Conservation (phyloP, 2,329 filamentous ascomycete genomes). For the Colletotrichum somersetense region DNA sequence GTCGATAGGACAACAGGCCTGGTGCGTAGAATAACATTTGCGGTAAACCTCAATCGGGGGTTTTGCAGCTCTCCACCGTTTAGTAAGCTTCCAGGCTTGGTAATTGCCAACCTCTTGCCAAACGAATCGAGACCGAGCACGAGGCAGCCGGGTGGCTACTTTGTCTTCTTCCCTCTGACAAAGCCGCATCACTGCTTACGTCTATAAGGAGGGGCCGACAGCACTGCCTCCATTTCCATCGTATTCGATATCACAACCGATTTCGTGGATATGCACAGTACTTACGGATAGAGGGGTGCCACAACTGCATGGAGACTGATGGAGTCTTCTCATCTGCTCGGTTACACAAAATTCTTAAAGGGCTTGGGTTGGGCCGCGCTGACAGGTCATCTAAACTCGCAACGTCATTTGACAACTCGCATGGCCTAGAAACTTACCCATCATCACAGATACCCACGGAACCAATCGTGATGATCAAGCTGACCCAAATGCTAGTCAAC, state of each 20-base stretch:
- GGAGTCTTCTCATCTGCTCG: slow-evolving; percentile 1
- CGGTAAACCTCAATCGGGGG: background rate
- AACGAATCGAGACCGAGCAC: slow-evolving; percentile 2
- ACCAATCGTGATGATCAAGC: slow-evolving; percentile 25
- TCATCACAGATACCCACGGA: slow-evolving; percentile 2
- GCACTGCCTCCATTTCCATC: slow-evolving; percentile 9
- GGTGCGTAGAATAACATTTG: background rate
- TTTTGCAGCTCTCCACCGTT: slow-evolving; percentile 13
- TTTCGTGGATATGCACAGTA: slow-evolving; percentile 6
- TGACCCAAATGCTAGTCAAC: slow-evolving; percentile 28
- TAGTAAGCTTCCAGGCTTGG: slow-evolving; percentile 20
- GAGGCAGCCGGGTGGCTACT: slow-evolving; percentile 16
- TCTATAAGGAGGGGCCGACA: background rate
- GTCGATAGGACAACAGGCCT: background rate
- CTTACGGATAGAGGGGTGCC: background rate
- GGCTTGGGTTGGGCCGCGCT: slow-evolving; percentile 22
- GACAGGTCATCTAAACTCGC: slow-evolving; percentile 6
- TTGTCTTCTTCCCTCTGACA: slow-evolving; percentile 10
- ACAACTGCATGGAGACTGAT: slow-evolving; percentile 12
- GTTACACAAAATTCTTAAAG: slow-evolving; percentile 23
- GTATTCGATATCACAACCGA: background rate
- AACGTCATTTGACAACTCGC: slow-evolving; percentile 8
- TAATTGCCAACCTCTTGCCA: background rate
- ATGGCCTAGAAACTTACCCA: slow-evolving; percentile 16
- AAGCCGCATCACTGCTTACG: slow-evolving; percentile 34